Evolutionary conservation across 169 alveolate species (phyloP), one percentile per base, ranked within the genome.

Genomic region (Babesia divergens): DNA sequence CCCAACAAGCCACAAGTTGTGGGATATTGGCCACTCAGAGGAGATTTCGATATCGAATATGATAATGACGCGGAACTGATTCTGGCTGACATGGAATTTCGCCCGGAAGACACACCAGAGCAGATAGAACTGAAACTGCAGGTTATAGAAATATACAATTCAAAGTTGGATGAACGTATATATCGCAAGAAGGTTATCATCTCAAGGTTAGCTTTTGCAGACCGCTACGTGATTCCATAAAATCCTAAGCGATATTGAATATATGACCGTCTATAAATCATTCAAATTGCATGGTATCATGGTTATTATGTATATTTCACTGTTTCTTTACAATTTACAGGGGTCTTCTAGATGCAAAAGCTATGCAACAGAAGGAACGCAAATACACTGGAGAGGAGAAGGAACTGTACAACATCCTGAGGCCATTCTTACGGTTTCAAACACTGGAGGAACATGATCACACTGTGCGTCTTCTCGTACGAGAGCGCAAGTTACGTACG

Each of bases 61-160:
- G 99, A 96, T 80, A 94, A 95, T 89, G 99, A 97, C 89, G 99
- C 99, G 20, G 99, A 97, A 77, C 84, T 95, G 24, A 87, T 95
- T 32, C 77, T 97, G 18, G 97, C 99, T 0, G 99, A 97, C 72
- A 94, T 97, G 98, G 99, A 97, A 69, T 97, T 96, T 90, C 90
- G 93, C 51, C 83, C 83, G 42, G 84, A 82, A 6, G 94, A 90
- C 51, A 82, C 93, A 29, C 95, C 95, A 14, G 92, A 91, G 67
- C 93, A 90, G 65, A 90, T 74, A 16, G 94, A 90, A 56, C 86
- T 87, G 51, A 87, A 90, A 68, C 83, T 90, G 22, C 85, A 84
- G 58, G 92, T 91, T 18, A 84, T 89, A 20, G 94, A 94, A 66
- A 93, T 94, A n/a, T 94, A 93, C 77, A 94, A 94, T 70, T 90